Base-by-base conservation (phyloP, 495 filamentous ascomycete genomes). In the Cercophora sp. region DNA sequence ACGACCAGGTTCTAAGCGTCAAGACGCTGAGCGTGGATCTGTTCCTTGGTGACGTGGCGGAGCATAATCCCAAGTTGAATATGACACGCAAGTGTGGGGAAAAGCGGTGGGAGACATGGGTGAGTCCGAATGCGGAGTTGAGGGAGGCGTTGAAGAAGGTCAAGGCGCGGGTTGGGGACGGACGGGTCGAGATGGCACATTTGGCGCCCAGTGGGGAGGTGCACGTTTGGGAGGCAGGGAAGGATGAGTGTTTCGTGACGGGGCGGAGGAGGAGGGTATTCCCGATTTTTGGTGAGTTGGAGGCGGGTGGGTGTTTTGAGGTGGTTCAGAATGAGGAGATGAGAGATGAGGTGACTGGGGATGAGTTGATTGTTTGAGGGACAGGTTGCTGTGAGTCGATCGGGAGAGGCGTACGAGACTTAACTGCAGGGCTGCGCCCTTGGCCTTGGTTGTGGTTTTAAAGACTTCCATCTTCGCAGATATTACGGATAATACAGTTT, bases 11-110 rank as follows among this genome's bases (percentile, higher is more conserved):
- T 22, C 15, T 62, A 1, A 37, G 54, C 13, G 40, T 63, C 20
- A 24, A 25, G 13, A 22, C 57, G 5, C 34, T 63, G 10, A 48
- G 8, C 1, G 18, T 63, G 29, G 31, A 56, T 16, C 23, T 63
- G 10, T 55, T 55, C 35, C 48, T 63, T 2, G 54, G 56, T 4
- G 10, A 18, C 5, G 54, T 59, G 26, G 59, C 60, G 2, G 26
- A 57, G 3, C 5, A 34, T 5, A 63, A 63, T 20, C 56, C 60
- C n/a, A 63, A 63, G 56, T 48, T 63, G 18, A 63, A 63, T 27
- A 5, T 22, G n/a, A 27, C 24, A 9, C 25, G 16, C 9, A 52
- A 50, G 26, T 37, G 23, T 2, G 8, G 13, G 8, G 5, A 26
- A 13, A 11, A 23, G 18, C 32, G 15, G 10, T 26, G 15, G 18